A percentile compares a stretch with the other conserved stretches of the same genome.
Evolutionary conservation across 2,329 filamentous ascomycete genomes (phyloP).

Genomic region (Aspergillus transmontanensis): DNA sequence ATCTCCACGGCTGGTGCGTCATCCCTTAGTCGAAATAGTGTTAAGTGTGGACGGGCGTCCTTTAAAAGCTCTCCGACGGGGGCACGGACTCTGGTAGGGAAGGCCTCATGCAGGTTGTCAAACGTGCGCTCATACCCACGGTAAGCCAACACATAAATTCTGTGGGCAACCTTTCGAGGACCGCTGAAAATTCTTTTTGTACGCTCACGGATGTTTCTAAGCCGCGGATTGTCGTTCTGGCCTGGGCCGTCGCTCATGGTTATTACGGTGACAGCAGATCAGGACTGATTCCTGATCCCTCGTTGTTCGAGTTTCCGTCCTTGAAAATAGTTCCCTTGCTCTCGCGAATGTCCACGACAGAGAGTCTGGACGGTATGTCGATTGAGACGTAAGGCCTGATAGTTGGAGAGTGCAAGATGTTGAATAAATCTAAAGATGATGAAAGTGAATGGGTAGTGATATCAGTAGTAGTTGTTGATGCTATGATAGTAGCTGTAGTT

Average conservation of each 20-base stretch:
- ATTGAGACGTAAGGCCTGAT: not conserved
- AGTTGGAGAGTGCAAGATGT: not conserved
- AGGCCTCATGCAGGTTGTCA: not conserved
- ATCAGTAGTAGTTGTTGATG: not conserved
- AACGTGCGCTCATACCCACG: not conserved
- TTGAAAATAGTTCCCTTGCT: not conserved
- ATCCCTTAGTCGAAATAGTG: not conserved
- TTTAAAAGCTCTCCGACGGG: not conserved
- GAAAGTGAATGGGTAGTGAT: not conserved
- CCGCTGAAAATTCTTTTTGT: no score
- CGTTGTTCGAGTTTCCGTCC: not conserved
- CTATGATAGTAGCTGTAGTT: not conserved
- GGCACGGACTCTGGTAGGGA: not conserved
- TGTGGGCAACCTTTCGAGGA: no score
- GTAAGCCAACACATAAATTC: no score
- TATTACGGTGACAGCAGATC: not conserved
- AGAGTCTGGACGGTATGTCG: not conserved
- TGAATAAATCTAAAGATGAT: not conserved
- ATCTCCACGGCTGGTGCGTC: not conserved
- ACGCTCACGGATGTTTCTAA: no score
- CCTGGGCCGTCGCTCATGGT: no score
- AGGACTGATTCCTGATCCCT: not conserved
- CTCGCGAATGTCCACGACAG: accelerated
- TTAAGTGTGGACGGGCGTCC: not conserved
- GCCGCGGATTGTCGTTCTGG: no score